Evolutionary conservation across 345 rosid species (phyloP).

Genomic region (Sonneratia caseolaris): DNA sequence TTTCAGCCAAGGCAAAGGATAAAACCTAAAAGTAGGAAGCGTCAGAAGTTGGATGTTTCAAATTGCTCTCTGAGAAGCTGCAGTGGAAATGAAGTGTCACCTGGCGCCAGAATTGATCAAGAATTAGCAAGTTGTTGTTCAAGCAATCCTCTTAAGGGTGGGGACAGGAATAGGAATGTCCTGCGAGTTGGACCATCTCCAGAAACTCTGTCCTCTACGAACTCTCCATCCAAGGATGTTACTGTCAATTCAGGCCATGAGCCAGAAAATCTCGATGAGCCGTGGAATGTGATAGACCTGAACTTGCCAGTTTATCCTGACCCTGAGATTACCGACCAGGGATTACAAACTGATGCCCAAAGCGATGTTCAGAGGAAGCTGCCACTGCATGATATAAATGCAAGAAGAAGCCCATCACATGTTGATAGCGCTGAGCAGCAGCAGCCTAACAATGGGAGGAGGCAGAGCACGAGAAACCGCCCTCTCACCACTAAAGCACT

Average conservation of each 20-base stretch:
- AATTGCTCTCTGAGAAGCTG: constrained; percentile 11
- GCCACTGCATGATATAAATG: constrained; percentile 1
- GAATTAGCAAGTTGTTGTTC: constrained; percentile 11
- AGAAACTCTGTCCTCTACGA: constrained; percentile 20
- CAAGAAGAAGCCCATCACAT: background rate
- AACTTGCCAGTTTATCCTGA: constrained; percentile 39
- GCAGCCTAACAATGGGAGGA: constrained; percentile 20
- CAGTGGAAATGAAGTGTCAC: background rate
- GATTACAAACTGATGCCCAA: constrained; percentile 9
- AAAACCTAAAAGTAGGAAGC: constrained; percentile 14
- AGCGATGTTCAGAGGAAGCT: constrained; percentile 6
- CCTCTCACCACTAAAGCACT: constrained; percentile 47
- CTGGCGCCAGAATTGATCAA: constrained; percentile 14
- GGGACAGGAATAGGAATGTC: background rate
- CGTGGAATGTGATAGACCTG: constrained; percentile 32
- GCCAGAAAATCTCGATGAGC: constrained; percentile 6
- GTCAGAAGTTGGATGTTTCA: constrained; percentile 16
- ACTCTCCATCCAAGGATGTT: constrained; percentile 21
- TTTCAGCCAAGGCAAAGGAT: constrained; percentile 12
- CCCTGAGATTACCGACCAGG: constrained; percentile 19
- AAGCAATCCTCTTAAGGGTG: constrained; percentile 11
- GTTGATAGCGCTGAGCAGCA: constrained; percentile 17
- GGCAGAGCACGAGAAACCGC: constrained; percentile 48
- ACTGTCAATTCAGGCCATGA: background rate
- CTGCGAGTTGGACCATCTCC: constrained; percentile 14